Evolutionary conservation across 2,329 filamentous ascomycete genomes (phyloP), one percentile per base, ranked within the genome.

Genomic region (Scytalidium lignicola): DNA sequence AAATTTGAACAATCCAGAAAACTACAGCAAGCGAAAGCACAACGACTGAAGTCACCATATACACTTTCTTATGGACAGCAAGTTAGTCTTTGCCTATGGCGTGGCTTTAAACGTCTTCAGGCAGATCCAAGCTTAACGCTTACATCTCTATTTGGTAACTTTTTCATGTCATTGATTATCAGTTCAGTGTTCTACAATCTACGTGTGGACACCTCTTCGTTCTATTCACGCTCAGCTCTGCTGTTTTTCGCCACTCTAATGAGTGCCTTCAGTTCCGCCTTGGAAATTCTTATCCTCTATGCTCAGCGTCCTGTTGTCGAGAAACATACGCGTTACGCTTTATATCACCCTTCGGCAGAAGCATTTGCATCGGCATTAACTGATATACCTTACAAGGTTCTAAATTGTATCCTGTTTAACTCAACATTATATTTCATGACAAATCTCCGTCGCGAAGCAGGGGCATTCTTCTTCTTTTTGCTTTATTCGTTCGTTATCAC

Each of bases 341-440:
- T 95, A 15, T 95, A 95, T 60, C 90, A 95, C 60, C 88, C 90
- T 0, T 90, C 86, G 10, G 87, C 90, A 10, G 90, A 95, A 73
- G 88, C 90, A 15, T 76, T 91, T 44, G 81, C 90, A 0, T 92
- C 87, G 12, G 92, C 93, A 85, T 68, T 95, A 29, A 85, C 80
- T 55, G 90, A 95, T 58, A 70, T 93, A 70, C 90, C 90, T 0
- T 89, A 89, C 68, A 95, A 91, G 67, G 67, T 93, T 8, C 20
- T 67, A 19, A 90, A 90, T 61, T 70, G 80, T 1, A 75, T 95
- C 56, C 70, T 79, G 6, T 93, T 92, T 74, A 95, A 95, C 64
- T 46, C 89, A 41, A 76, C 81, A 1, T 69, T 95, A 2, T 95
- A 95, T 70, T 95, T 95, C 69, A 84, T 95, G 80, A 85, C 87